Evolutionary conservation across 331 rosid species (phyloP), one percentile per base, ranked within the genome.

Genomic region (Pyracantha coccinea): DNA sequence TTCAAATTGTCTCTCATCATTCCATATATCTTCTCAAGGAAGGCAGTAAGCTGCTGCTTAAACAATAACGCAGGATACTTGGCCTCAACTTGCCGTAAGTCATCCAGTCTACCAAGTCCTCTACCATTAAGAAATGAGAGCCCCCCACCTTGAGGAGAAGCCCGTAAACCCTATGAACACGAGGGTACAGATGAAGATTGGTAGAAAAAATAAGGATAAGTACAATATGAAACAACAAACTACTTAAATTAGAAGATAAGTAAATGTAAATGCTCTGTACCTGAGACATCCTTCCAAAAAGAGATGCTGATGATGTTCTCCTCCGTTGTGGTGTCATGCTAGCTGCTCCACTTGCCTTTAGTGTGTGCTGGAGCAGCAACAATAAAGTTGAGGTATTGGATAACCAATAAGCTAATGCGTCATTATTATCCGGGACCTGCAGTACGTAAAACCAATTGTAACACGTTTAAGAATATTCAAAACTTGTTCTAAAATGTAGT

Each of bases 31-130:
- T 93, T 93, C 81, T 93, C 98, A 58, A 93, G 92, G 88, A 93
- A 93, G 62, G 98, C 98, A 69, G 98, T 93, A 72, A 93, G 98
- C 86, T 93, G 98, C 82, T 93, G 98, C 89, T 93, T 93, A 82
- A 93, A 93, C 79, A 93, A 74, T 70, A 93, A 88, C 8, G 98
- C 98, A 4, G 98, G 98, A 85, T 93, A 93, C 76, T 93, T 93
- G 12, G 98, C 98, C 86, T 93, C 98, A 71, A 93, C 98, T 89
- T 91, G 98, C 63, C 98, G 91, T 52, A 93, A 89, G 76, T 88
- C 98, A 55, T 93, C 97, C 71, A 88, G 79, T 76, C 96, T 88
- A 73, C 95, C 89, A 69, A 91, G 90, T 69, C 88, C 89, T 80
- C 97, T 83, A 33, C 98, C 89, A 81, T 85, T 91, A 62, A 93